Base-by-base conservation (phyloP, 2,329 filamentous ascomycete genomes). In the Diatrype stigma region DNA sequence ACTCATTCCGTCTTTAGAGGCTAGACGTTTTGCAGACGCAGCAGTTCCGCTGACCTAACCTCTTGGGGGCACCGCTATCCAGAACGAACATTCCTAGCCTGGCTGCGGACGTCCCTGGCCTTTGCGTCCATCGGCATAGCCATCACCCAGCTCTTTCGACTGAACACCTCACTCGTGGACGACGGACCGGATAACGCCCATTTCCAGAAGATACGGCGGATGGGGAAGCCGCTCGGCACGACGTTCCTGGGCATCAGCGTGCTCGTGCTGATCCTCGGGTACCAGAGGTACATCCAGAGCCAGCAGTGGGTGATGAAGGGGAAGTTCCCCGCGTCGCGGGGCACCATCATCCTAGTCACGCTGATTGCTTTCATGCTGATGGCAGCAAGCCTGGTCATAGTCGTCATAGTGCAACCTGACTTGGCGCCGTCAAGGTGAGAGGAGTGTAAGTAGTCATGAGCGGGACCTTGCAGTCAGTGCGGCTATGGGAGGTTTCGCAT, bases 1-100 rank as follows among this genome's bases (percentile, higher is more conserved):
- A 14, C 16, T 19, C 47, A 23, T 30, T 26, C 21, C 10, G 23
- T 37, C 12, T 37, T 6, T 14, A 34, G 7, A 34, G n/a, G n/a
- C n/a, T n/a, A n/a, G n/a, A n/a, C n/a, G n/a, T n/a, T n/a, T n/a
- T n/a, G n/a, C n/a, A n/a, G n/a, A n/a, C n/a, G n/a, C n/a, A n/a
- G n/a, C n/a, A n/a, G n/a, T 42, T 17, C 26, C 45, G 7, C 56
- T 64, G 42, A 63, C 47, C 16, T 37, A 16, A 37, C 34, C 49
- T 45, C 22, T 30, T 26, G 23, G 30, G n/a, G 42, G 37, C 21
- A 12, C n/a, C n/a, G n/a, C n/a, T 40, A 23, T 45, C 46, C 58
- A 91, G 89, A 94, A 70, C 81, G 89, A 19, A 94, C 89, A 0
- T 94, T 93, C 68, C 81, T 94, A 30, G 89, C 89, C 49, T 94